Percentiles rank a stretch among this genome's conserved stretches.
Conservation (phyloP, 306 rosid species). For the Vigna unguiculata region DNA sequence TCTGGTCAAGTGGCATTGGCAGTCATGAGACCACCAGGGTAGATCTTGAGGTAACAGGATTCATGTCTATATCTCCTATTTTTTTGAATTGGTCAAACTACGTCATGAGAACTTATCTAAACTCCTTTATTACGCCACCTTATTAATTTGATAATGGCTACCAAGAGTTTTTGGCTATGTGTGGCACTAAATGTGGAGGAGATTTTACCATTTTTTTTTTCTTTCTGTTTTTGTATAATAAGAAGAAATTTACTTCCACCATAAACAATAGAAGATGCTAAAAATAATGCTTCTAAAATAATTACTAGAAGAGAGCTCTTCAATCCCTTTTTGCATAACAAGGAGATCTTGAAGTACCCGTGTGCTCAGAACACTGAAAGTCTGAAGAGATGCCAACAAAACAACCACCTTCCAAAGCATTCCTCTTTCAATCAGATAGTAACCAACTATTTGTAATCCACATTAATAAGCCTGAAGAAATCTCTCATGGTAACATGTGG, state of each 20-base stretch:
- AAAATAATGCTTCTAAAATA: neutral
- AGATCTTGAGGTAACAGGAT: slow-evolving; percentile 81
- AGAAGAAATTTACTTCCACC: neutral
- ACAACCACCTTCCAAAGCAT: neutral
- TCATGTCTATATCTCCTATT: slow-evolving; percentile 35
- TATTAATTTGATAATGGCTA: slow-evolving; percentile 21
- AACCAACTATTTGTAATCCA: slow-evolving; percentile 16
- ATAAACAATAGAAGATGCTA: slow-evolving; percentile 8
- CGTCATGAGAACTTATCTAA: slow-evolving; percentile 1
- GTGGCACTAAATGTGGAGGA: neutral
- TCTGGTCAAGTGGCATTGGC: slow-evolving; percentile 97
- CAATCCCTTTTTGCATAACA: neutral
- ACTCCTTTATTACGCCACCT: neutral
- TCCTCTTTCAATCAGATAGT: slow-evolving; percentile 6
- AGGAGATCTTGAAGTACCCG: neutral
- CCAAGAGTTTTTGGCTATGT: slow-evolving; percentile 14
- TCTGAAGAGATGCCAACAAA: neutral
- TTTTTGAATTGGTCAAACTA: neutral
- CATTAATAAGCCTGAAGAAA: neutral
- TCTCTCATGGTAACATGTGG: neutral
- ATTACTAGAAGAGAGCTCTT: neutral
- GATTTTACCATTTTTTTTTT: neutral
- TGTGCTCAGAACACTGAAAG: too few relatives aligned
- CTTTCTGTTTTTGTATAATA: neutral
- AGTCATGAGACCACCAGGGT: slow-evolving; percentile 75